phyloP scores from a whole-genome alignment of 2,329 filamentous ascomycete genomes.

The Phaeosphaeriaceae sp. region DNA sequence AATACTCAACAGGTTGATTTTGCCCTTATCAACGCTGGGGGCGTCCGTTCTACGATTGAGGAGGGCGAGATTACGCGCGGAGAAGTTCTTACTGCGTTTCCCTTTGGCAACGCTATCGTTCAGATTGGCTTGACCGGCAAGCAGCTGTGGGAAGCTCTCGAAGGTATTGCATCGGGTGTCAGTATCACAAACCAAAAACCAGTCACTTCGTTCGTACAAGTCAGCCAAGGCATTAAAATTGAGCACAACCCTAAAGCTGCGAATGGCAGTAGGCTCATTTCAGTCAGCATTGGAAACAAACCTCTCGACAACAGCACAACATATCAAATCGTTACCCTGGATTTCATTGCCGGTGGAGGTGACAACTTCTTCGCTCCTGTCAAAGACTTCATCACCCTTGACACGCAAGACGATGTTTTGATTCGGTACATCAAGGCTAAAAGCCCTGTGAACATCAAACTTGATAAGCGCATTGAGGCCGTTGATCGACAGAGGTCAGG shows the following conservation, averaged over 20 bases:
- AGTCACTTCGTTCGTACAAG: conserved; percentile 66
- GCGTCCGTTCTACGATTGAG: conserved; percentile 69
- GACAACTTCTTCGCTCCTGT: conserved; percentile 63
- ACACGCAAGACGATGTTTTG: conserved; percentile 62
- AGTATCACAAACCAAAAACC: conserved; percentile 62
- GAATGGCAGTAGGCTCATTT: conserved; percentile 60
- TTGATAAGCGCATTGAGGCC: conserved; percentile 57
- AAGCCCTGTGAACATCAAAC: conserved; percentile 57
- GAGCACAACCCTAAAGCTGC: conserved; percentile 62
- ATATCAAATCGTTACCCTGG: conserved; percentile 67
- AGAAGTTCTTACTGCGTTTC: conserved; percentile 68
- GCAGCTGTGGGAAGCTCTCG: conserved; percentile 63
- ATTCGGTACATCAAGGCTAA: conserved; percentile 57
- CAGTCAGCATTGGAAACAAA: conserved; percentile 58
- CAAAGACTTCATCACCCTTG: conserved; percentile 55
- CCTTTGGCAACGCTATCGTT: conserved; percentile 69
- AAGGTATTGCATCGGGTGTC: conserved; percentile 63
- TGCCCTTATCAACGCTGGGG: conserved; percentile 68
- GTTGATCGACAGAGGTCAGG: conserved; percentile 30
- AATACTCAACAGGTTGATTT: conserved; percentile 58
- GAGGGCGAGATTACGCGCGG: conserved; percentile 67
- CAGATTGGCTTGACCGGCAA: conserved; percentile 62
- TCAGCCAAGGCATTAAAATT: conserved; percentile 63
- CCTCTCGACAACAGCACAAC: conserved; percentile 55
- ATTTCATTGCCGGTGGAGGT: conserved; percentile 65